phyloP scores from a whole-genome alignment of 2,329 filamentous ascomycete genomes.

The Ceratocystis huliohia region DNA sequence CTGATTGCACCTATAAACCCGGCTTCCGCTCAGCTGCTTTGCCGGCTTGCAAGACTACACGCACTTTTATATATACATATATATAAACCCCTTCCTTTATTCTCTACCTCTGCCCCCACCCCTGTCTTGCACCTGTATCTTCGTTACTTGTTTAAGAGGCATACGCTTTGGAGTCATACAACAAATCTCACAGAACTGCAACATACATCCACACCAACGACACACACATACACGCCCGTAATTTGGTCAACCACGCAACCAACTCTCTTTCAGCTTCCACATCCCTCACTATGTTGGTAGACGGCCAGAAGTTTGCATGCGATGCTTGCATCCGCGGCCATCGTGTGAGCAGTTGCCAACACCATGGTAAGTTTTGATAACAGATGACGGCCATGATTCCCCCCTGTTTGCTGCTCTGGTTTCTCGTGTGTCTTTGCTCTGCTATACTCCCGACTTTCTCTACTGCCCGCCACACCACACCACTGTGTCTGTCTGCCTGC shows the following conservation, averaged over 20 bases:
- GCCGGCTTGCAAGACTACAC: not conserved
- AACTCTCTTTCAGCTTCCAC: not conserved
- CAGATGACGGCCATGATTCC: not conserved
- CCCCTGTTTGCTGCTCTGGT: not conserved
- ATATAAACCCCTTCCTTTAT: not conserved
- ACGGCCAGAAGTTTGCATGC: constrained; percentile 97
- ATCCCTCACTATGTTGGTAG: constrained; percentile 54
- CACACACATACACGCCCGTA: not conserved
- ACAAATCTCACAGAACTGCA: not conserved
- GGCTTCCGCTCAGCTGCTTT: not conserved
- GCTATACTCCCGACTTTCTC: not conserved
- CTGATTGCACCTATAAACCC: not conserved
- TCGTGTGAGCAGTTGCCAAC: constrained; percentile 96
- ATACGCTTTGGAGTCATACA: constrained; percentile 8
- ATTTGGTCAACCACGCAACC: not conserved
- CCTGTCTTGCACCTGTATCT: not conserved
- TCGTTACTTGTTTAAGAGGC: not conserved
- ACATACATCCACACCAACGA: not conserved
- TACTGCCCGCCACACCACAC: not conserved
- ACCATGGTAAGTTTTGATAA: constrained; percentile 58
- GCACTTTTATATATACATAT: not conserved
- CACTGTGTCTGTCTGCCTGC: not conserved
- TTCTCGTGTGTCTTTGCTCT: not conserved
- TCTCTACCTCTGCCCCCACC: not conserved
- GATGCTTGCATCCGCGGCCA: constrained; percentile 96